Base-by-base conservation (phyloP, 1,139 yeast species). In the Candida tropicalis region DNA sequence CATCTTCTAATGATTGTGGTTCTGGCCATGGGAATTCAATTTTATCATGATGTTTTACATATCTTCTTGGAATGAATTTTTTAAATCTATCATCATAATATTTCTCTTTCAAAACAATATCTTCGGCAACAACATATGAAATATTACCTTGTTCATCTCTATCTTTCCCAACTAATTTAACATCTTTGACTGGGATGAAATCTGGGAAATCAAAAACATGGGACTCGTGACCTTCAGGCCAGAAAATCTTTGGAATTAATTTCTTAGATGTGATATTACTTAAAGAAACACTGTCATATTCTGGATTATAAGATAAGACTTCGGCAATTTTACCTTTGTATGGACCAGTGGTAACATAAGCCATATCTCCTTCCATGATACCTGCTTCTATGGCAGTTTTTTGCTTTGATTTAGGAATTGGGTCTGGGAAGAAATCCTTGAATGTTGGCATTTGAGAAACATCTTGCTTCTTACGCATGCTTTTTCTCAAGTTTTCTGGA, bases 1-100 rank as follows among this genome's bases (percentile, higher is more conserved):
- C 88, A 44, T 82, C 87, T 2, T 65, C 57, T n/a, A 70, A 66
- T 7, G 75, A 72, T 28, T 81, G 84, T 2, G 96, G 96, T 51
- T 81, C 77, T 35, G 98, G 98, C 95, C 96, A 91, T 44, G 98
- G 97, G 42, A 91, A 81, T 38, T 81, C 80, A 45, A 88, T 69
- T 39, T 77, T 73, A 34, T 79, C 79, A 55, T 88, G 90, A 53
- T 79, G 75, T 52, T 77, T 80, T 12, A 91, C 89, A 52, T 81
- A 79, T 66, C 98, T 80, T 50, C 78, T 78, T 17, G 96, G 96
- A 70, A 89, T 69, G 75, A 86, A 79, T 58, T 75, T 73, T 61
- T 83, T 84, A 63, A 85, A 83, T 53, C 86, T 81, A 40, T 79
- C 81, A 60, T 90, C 96, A 63, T 78, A 91, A 60, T 86, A 84